Base-by-base conservation (phyloP, 2,329 filamentous ascomycete genomes). In the Orbilia quercus region DNA sequence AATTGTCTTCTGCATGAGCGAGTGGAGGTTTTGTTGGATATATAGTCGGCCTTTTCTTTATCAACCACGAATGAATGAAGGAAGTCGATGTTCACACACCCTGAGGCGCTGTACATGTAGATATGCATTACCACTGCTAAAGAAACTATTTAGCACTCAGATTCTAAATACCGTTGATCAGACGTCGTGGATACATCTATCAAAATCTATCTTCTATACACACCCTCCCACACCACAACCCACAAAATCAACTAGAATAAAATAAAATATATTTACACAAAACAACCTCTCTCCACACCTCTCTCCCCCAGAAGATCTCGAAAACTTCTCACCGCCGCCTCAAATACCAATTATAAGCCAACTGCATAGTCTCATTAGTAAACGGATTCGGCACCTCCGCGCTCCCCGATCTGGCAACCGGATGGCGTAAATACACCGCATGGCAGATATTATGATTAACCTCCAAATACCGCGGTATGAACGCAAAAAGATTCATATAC, bases 391-490 rank as follows among this genome's bases (percentile, higher is more conserved):
- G 77, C 18, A 78, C 69, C 75, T 78, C 70, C 2, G 90, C 89
- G 76, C 87, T 79, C 9, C 93, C 92, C 1, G 89, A 89, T 73
- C 93, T 86, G 23, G 92, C 95, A 45, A 98, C 94, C 0, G 95
- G 95, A 83, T 99, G 94, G 67, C 95, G 87, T 75, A 99, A 83
- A 81, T 99, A 99, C 42, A 99, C 92, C 9, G 95, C 95, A 0
- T 93, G 90, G 82, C 95, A 99, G 78, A 98, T 90, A 79, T 93
- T 96, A 81, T 96, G 95, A 84, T 98, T 97, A 77, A 99, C 95
- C 83, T 99, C 96, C 73, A 99, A 87, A 81, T 98, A 99, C 60
- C 91, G 85, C 9, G 95, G 95, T 77, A 99, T 92, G 81, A 96
- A 97, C 22, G 93, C 92, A 81, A 99, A 99, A 0, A 93, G 89